A percentile compares a stretch with the other conserved stretches of the same genome.
These are phyloP conservation scores for Beta corolliflora DNA, from an alignment of 179 eudicot genomes.

Conservation along the genomic window DNA sequence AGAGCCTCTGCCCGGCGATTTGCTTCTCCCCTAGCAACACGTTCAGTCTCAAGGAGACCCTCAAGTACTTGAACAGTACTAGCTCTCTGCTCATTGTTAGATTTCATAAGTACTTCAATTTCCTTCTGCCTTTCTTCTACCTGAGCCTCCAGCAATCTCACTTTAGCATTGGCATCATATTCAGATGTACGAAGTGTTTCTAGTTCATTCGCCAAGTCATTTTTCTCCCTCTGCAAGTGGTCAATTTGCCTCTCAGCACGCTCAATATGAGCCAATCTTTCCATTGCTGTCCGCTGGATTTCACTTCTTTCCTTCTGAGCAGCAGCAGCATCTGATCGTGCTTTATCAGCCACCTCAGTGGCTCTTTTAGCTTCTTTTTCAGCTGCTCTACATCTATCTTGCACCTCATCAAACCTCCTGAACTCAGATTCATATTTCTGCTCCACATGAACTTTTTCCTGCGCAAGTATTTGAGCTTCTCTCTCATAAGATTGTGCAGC, in stretches of 20 bases:
- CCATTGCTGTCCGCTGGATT: constrained; percentile 65
- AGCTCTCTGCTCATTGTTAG: constrained; percentile 82
- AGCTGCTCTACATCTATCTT: constrained; percentile 76
- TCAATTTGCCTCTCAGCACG: constrained; percentile 75
- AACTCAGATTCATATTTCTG: constrained; percentile 77
- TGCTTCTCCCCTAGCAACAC: constrained; percentile 82
- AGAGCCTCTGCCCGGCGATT: constrained; percentile 81
- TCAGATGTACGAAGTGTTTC: constrained; percentile 62
- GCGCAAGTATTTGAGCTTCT: constrained; percentile 75
- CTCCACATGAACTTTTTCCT: constrained; percentile 73
- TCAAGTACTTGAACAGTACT: constrained; percentile 78
- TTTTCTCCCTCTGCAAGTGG: constrained; percentile 56
- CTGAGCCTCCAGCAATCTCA: constrained; percentile 66
- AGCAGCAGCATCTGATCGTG: constrained; percentile 69
- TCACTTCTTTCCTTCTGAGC: constrained; percentile 77
- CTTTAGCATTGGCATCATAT: constrained; percentile 68
- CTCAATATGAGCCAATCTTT: constrained; percentile 75
- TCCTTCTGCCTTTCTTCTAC: constrained; percentile 91
- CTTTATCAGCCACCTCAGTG: constrained; percentile 77
- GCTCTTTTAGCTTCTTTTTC: constrained; percentile 91
- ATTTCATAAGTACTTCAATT: constrained; percentile 70
- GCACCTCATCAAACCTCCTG: constrained; percentile 72
- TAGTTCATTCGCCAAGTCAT: constrained; percentile 50
- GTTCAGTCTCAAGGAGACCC: constrained; percentile 69
- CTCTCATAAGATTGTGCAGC: constrained; percentile 71